phyloP scores from a whole-genome alignment of 345 rosid species.

The Melastoma malabathricum region DNA sequence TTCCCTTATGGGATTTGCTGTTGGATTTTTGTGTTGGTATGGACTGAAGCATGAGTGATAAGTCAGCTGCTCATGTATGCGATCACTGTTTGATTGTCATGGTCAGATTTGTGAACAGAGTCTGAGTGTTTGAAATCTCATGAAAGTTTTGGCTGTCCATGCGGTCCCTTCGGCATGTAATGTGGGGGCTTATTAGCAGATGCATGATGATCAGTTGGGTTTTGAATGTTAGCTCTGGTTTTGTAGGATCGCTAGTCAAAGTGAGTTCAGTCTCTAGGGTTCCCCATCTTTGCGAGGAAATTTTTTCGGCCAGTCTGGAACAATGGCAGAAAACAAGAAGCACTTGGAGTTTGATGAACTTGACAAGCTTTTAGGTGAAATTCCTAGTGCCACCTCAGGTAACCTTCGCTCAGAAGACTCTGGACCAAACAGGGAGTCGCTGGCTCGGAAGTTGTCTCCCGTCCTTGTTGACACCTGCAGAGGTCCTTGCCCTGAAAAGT shows the following conservation, averaged over 20 bases:
- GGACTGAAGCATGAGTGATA: too few species aligned
- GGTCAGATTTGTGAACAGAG: too few species aligned
- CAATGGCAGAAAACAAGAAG: slow-evolving; percentile 44
- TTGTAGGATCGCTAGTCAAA: slow-evolving; percentile 4
- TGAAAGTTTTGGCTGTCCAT: too few species aligned
- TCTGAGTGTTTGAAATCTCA: too few species aligned
- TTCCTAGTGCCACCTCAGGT: slow-evolving; percentile 62
- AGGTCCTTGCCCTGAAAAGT: slow-evolving; percentile 17
- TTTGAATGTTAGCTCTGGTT: slow-evolving; percentile 2
- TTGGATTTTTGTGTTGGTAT: too few species aligned
- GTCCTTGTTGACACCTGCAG: slow-evolving; percentile 24
- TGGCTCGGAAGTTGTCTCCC: slow-evolving; percentile 15
- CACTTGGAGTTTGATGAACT: slow-evolving; percentile 58
- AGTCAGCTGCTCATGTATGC: too few species aligned
- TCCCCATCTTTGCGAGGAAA: slow-evolving; percentile 8
- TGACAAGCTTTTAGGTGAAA: slow-evolving; percentile 71
- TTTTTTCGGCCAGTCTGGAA: slow-evolving; percentile 4
- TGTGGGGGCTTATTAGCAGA: too few species aligned
- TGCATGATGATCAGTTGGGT: neutral
- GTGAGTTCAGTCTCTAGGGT: slow-evolving; percentile 7
- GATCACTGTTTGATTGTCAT: too few species aligned
- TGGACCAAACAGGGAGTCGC: slow-evolving; percentile 14
- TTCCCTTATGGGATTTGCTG: neutral
- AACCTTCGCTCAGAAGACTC: slow-evolving; percentile 29
- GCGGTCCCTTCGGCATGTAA: too few species aligned